Evolutionary conservation across 805 yeast species (phyloP).

Genomic region (Jamesozyma rosinii): DNA sequence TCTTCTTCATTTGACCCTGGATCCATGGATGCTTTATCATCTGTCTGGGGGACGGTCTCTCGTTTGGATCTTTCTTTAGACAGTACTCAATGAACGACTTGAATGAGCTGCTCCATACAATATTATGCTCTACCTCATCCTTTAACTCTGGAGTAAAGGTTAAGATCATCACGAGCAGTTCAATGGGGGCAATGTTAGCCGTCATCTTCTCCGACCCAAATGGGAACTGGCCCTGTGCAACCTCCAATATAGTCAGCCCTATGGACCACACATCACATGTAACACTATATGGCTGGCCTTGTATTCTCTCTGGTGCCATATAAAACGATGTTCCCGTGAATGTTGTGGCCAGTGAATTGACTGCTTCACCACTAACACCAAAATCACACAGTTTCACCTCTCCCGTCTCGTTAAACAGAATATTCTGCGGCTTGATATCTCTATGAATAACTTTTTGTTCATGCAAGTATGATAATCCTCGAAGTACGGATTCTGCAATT

Average conservation of each 20-base stretch:
- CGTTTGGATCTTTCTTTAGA: constrained; percentile 65
- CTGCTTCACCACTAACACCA: constrained; percentile 96
- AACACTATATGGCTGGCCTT: constrained; percentile 91
- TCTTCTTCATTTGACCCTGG: constrained; percentile 58
- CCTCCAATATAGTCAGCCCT: constrained; percentile 85
- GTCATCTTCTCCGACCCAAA: constrained; percentile 41
- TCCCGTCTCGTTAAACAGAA: constrained; percentile 64
- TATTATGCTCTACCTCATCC: constrained; percentile 68
- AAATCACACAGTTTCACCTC: constrained; percentile 91
- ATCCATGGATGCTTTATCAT: constrained; percentile 94
- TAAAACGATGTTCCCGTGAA: constrained; percentile 96
- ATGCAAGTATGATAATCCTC: constrained; percentile 81
- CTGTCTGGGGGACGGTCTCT: constrained; percentile 87
- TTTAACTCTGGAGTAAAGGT: constrained; percentile 71
- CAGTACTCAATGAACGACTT: constrained; percentile 75
- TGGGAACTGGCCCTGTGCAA: constrained; percentile 88
- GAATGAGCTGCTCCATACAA: constrained; percentile 75
- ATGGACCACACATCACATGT: constrained; percentile 95
- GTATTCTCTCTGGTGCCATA: constrained; percentile 97
- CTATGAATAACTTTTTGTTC: constrained; percentile 84
- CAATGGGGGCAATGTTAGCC: constrained; percentile 68
- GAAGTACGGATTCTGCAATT: constrained; percentile 74
- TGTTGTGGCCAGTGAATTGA: constrained; percentile 88
- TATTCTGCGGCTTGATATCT: constrained; percentile 93
- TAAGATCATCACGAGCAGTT: constrained; percentile 68